A percentile compares a stretch with the other conserved stretches of the same genome.
Evolutionary conservation across 2,329 filamentous ascomycete genomes (phyloP).

Genomic region (Fusarium brachygibbosum): DNA sequence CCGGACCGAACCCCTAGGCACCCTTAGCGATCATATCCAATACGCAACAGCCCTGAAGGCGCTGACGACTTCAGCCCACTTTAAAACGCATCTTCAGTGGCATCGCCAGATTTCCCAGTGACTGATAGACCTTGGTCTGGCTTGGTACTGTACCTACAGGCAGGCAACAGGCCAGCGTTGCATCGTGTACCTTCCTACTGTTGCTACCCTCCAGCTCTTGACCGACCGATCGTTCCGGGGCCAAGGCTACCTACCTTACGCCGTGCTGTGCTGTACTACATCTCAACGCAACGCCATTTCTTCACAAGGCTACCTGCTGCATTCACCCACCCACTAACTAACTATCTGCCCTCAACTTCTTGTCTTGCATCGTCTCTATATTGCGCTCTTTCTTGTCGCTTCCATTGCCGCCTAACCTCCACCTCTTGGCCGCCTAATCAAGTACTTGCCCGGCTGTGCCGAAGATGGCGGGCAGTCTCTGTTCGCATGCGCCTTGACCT

Average conservation of each 20-base stretch:
- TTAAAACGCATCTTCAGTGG: slow-evolving; percentile 38
- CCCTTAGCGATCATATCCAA: slow-evolving; percentile 33
- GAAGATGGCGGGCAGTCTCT: slow-evolving; percentile 49
- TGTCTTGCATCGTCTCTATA: slow-evolving; percentile 4
- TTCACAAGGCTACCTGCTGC: slow-evolving; percentile 25
- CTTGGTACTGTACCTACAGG: slow-evolving; percentile 13
- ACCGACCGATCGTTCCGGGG: slow-evolving; percentile 50
- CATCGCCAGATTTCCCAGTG: slow-evolving; percentile 36
- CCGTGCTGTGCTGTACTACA: slow-evolving; percentile 24
- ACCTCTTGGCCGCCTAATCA: slow-evolving; percentile 28
- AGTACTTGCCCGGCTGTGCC: slow-evolving; percentile 46
- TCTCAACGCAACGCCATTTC: slow-evolving; percentile 22
- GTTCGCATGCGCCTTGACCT: slow-evolving; percentile 47
- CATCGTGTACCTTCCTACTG: slow-evolving; percentile 8
- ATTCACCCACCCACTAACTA: slow-evolving; percentile 26
- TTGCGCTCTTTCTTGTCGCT: slow-evolving; percentile 30
- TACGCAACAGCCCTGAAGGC: slow-evolving; percentile 27
- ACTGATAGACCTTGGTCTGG: slow-evolving; percentile 13
- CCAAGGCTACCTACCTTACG: slow-evolving; percentile 2
- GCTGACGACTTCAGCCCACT: slow-evolving; percentile 43
- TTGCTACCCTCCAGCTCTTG: slow-evolving; percentile 30
- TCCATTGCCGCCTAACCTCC: slow-evolving; percentile 32
- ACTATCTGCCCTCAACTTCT: slow-evolving; percentile 11
- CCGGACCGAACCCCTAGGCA: slow-evolving; percentile 9
- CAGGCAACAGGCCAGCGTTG: slow-evolving; percentile 7